phyloP scores from a whole-genome alignment of 2,329 filamentous ascomycete genomes.

The Blumeria hordei region DNA sequence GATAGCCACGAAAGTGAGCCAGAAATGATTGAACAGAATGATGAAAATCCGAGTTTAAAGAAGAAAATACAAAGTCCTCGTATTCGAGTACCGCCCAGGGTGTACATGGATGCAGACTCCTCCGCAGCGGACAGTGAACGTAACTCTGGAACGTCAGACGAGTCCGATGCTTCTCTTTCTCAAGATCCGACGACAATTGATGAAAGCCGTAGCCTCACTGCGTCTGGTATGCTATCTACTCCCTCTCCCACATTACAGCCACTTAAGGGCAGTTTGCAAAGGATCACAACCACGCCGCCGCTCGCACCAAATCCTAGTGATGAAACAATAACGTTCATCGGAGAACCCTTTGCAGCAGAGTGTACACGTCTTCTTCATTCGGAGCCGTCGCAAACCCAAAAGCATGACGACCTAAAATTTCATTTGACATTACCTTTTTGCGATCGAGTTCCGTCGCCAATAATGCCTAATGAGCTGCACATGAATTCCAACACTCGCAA shows the following conservation, averaged over 20 bases:
- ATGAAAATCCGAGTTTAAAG: constrained; percentile 6
- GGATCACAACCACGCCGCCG: not conserved
- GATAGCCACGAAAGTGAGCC: constrained; percentile 11
- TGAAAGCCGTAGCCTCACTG: not conserved
- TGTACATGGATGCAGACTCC: constrained; percentile 6
- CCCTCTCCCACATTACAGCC: not conserved
- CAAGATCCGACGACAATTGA: not conserved
- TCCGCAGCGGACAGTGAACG: constrained; percentile 13
- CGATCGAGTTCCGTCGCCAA: constrained; percentile 10
- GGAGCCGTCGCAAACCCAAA: not conserved
- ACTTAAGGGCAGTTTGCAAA: not conserved
- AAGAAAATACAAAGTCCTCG: constrained; percentile 7
- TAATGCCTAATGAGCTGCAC: constrained; percentile 17
- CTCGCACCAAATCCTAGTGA: too few species aligned
- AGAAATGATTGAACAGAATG: constrained; percentile 10
- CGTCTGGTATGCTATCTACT: too few species aligned
- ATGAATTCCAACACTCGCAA: constrained; percentile 16
- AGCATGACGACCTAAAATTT: not conserved
- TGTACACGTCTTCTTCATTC: not conserved
- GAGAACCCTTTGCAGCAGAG: too few species aligned
- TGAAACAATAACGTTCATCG: too few species aligned
- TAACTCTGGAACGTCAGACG: constrained; percentile 11
- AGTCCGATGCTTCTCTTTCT: constrained; percentile 12
- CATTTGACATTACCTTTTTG: not conserved
- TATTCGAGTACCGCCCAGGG: constrained; percentile 5